phyloP scores from a whole-genome alignment of 1,284 basidiomycete genomes.

The Tilletia indica region DNA sequence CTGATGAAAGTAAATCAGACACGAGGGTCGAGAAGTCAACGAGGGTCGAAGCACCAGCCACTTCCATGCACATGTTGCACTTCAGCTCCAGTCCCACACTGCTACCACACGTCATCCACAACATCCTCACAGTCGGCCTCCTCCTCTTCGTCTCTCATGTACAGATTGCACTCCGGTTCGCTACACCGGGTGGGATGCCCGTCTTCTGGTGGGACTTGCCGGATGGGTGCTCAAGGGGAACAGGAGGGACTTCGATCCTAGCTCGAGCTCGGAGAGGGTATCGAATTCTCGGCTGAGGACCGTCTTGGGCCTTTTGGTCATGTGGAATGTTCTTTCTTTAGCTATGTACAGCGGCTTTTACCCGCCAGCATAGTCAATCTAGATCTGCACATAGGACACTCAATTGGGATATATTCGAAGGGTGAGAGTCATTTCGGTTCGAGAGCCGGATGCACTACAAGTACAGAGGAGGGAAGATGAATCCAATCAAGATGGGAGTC shows the following conservation, averaged over 20 bases:
- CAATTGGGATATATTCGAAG: no score
- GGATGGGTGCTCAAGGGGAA: slow-evolving; percentile 16
- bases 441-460: no score
- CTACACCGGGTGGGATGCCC: slow-evolving; percentile 69
- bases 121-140: slow-evolving; percentile 62
- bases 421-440: no score
- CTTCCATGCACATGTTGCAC: slow-evolving; percentile 23
- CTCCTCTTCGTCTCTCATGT: slow-evolving; percentile 80
- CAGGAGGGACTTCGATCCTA: not conserved
- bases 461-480: no score
- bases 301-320: slow-evolving; percentile 64
- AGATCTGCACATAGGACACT: no score
- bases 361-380: slow-evolving; percentile 71
- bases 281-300: slow-evolving; percentile 61
- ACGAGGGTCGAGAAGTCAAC: no score
- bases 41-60: slow-evolving; percentile 40
- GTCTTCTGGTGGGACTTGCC: slow-evolving; percentile 78
- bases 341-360: slow-evolving; percentile 82
- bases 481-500: no score
- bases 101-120: slow-evolving; percentile 70
- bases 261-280: not conserved
- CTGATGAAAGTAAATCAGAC: no score
- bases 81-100: slow-evolving; percentile 28
- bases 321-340: slow-evolving; percentile 73
- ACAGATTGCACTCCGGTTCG: slow-evolving; percentile 82